A percentile compares a stretch with the other conserved stretches of the same genome.
These are phyloP conservation scores for Aspergillus japonicus DNA, from an alignment of 2,329 filamentous ascomycete genomes.

Conservation along the genomic window DNA sequence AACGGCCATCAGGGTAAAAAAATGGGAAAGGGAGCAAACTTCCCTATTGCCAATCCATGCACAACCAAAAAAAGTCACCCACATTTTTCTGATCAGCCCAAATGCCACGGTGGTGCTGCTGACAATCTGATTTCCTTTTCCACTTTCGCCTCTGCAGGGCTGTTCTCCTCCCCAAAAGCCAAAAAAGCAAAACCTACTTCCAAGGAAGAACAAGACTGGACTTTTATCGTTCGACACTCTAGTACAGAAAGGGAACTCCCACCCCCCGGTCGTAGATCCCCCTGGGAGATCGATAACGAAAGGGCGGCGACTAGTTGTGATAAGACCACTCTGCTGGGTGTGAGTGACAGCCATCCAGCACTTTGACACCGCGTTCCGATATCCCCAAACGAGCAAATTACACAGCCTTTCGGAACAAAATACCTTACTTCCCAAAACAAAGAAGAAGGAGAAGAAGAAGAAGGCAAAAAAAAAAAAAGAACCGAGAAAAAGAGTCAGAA, in stretches of 20 bases:
- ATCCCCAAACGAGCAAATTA: not conserved
- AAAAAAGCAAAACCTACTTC: conserved; percentile 3
- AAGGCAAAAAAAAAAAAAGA: not conserved
- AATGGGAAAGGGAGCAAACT: not conserved
- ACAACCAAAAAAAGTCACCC: not conserved
- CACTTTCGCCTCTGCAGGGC: not conserved
- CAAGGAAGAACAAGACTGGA: conserved; percentile 12
- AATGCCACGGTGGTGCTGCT: no score
- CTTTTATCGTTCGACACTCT: not conserved
- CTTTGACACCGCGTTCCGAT: not conserved
- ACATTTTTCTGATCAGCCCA: not conserved
- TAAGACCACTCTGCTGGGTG: conserved; percentile 18
- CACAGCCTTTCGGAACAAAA: not conserved
- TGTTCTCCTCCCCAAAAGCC: not conserved
- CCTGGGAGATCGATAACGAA: conserved; percentile 25
- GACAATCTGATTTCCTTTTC: not conserved
- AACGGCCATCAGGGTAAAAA: conserved; percentile 7
- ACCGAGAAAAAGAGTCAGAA: not conserved
- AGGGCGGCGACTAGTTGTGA: conserved; percentile 11
- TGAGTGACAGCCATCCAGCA: not conserved
- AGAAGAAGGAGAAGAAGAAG: not conserved
- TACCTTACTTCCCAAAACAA: not conserved
- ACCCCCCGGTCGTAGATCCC: conserved; percentile 25
- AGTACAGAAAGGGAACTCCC: conserved; percentile 7
- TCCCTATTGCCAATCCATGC: not conserved